Conservation (phyloP, 805 yeast genomes). For the Wickerhamomyces bovis region DNA sequence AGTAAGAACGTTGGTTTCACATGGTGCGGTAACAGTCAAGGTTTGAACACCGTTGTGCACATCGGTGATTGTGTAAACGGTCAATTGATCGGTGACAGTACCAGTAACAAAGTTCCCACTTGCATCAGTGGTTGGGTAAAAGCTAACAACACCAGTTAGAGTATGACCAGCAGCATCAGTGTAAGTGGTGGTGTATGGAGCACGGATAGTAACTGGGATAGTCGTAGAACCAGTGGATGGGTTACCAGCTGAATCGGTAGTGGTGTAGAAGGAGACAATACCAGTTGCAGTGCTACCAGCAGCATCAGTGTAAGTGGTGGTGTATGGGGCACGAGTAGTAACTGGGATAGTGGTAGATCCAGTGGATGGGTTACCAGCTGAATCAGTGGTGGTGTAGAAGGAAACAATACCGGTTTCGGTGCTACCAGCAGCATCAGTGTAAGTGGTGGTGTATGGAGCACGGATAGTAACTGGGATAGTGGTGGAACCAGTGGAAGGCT, state of each 20-base stretch:
- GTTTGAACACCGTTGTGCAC: not conserved
- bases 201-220: not conserved
- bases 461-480: not conserved
- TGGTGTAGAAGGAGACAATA: slow-evolving; percentile 3
- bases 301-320: slow-evolving; percentile 1
- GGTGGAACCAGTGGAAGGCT: slow-evolving; percentile 3
- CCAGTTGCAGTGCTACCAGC: slow-evolving; percentile 4
- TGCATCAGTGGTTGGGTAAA: slow-evolving; percentile 1
- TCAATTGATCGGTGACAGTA: not conserved
- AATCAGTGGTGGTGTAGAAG: slow-evolving; percentile 4
- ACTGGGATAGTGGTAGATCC: slow-evolving; percentile 3
- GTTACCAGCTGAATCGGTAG: slow-evolving; percentile 3
- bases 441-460: slow-evolving; percentile 2
- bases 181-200: slow-evolving; percentile 1
- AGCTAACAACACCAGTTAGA: not conserved
- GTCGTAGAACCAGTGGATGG: slow-evolving; percentile 5
- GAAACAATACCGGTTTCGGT: slow-evolving; percentile 5
- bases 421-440: slow-evolving; percentile 1
- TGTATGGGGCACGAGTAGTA: not conserved
- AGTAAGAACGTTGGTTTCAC: not conserved
- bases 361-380: slow-evolving; percentile 1
- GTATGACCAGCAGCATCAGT: not conserved
- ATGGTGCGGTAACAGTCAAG: slow-evolving; percentile 3
- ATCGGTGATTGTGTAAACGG: slow-evolving; percentile 2
- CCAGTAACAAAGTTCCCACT: not conserved